Percentiles rank a stretch among this genome's conserved stretches.
Evolutionary conservation across 2,329 filamentous ascomycete species (phyloP).

Genomic region (Aspergillus calidoustus): DNA sequence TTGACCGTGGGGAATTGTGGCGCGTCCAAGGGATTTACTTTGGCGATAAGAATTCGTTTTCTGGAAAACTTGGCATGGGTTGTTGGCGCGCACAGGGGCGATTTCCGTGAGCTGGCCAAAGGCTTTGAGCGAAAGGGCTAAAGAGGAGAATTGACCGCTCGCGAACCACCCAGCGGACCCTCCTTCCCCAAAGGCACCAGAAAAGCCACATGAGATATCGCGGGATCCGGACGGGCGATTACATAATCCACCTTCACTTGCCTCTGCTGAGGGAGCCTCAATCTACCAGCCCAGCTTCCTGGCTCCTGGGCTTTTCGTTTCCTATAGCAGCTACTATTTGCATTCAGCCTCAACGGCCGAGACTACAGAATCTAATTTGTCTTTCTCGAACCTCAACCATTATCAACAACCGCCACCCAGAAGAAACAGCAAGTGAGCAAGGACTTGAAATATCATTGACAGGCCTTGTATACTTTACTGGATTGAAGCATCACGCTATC

Average conservation of each 20-base stretch:
- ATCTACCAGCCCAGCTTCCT: neutral
- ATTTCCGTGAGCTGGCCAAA: neutral
- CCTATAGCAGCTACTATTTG: neutral
- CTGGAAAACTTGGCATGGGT: neutral
- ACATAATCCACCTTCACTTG: constrained; percentile 32
- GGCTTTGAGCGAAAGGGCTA: constrained; percentile 6
- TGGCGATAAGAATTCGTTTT: constrained; percentile 15
- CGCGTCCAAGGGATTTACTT: constrained; percentile 23
- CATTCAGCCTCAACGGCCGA: neutral
- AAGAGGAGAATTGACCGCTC: constrained; percentile 9
- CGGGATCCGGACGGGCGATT: constrained; percentile 29
- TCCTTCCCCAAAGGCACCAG: constrained; percentile 25
- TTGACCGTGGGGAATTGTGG: constrained; percentile 19
- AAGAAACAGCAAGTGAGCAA: neutral
- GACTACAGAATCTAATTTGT: neutral
- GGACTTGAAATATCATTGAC: neutral
- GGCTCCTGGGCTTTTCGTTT: neutral
- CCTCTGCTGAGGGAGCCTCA: neutral
- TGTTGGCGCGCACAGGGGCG: constrained; percentile 8
- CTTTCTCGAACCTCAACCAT: neutral
- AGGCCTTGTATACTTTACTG: neutral
- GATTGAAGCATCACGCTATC: neutral
- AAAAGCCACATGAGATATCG: constrained; percentile 38
- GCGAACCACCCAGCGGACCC: constrained; percentile 15
- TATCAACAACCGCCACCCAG: neutral